Base-by-base conservation (phyloP, 768 basidiomycete species). In the Mycena indigotica region DNA sequence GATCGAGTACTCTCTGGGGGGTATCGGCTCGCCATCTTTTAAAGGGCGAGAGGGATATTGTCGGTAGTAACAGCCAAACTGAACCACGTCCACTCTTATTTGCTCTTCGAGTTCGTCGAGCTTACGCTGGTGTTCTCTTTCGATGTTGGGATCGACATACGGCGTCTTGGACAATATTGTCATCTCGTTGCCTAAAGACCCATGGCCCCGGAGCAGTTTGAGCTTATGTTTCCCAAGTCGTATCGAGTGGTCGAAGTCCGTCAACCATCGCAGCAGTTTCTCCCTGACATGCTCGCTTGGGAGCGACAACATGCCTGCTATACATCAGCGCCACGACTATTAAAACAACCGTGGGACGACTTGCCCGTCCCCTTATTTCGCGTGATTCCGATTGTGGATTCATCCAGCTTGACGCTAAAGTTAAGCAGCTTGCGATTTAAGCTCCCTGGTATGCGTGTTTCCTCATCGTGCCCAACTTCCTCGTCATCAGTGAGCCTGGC, bases 11-110 rank as follows among this genome's bases (percentile, higher is more conserved):
- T 77, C 74, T 8, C 84, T 81, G 17, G 77, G 69, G 17, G 64
- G 64, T 41, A 70, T 70, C 6, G 66, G 72, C 6, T 60, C 65
- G 65, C 68, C 52, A 52, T 68, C 66, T 35, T 58, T 19, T 56
- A 61, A 54, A 63, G 30, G 62, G 32, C 32, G 72, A 68, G 66
- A 76, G 71, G 29, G 57, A 50, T 58, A 66, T 6, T 72, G 66
- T 28, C 78, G 75, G 64, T 81, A 84, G 66, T 81, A 82, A 28
- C 80, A 62, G 23, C 91, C 90, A 59, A 91, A 85, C 69, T 92
- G 90, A 39, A 92, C 73, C 8, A 75, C 73, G 53, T 82, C 77
- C 12, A 92, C 74, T 28, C 85, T 83, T 23, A 90, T 72, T 12
- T 73, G 74, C 5, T 78, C 71, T 16, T 78, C 67, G 12, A 88